Evolutionary conservation across 2,329 filamentous ascomycete genomes (phyloP).

Genomic region (Ascochyta viciae-villosae): DNA sequence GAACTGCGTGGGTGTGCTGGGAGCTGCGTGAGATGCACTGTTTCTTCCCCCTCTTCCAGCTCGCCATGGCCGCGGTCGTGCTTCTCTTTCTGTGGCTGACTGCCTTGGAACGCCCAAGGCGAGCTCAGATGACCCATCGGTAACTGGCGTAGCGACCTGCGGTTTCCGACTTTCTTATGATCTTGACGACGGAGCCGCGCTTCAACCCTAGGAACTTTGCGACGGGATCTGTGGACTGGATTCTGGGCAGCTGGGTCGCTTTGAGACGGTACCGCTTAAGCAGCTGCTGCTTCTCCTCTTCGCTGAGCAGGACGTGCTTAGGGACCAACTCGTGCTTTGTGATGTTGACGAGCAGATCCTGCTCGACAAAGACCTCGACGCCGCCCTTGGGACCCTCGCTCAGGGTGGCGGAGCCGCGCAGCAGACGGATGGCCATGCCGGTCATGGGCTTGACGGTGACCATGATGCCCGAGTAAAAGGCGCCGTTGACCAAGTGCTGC

Average conservation of each 20-base stretch:
- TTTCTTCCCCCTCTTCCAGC: background rate
- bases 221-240: slow-evolving; percentile 90
- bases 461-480: slow-evolving; percentile 90
- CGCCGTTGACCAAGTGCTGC: slow-evolving; percentile 77
- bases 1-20: background rate
- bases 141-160: slow-evolving; percentile 97
- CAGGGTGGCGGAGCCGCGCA: slow-evolving; percentile 40
- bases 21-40: no score
- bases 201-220: slow-evolving; percentile 89
- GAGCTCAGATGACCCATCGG: slow-evolving; percentile 64
- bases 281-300: slow-evolving; percentile 85
- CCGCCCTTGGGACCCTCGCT: slow-evolving; percentile 72
- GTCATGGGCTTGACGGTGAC: slow-evolving; percentile 84
- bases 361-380: slow-evolving; percentile 95
- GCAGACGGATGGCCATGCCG: slow-evolving; percentile 67
- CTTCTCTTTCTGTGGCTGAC: background rate
- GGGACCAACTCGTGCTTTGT: slow-evolving; percentile 97
- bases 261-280: slow-evolving; percentile 92
- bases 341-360: slow-evolving; percentile 96
- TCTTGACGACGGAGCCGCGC: slow-evolving; percentile 96
- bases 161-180: slow-evolving; percentile 93
- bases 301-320: slow-evolving; percentile 87
- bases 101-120: background rate
- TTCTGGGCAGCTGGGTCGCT: slow-evolving; percentile 94
- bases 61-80: background rate